A percentile compares a stretch with the other conserved stretches of the same genome.
Conservation (phyloP, 1,139 yeast species). For the Suhomyces terraborum region DNA sequence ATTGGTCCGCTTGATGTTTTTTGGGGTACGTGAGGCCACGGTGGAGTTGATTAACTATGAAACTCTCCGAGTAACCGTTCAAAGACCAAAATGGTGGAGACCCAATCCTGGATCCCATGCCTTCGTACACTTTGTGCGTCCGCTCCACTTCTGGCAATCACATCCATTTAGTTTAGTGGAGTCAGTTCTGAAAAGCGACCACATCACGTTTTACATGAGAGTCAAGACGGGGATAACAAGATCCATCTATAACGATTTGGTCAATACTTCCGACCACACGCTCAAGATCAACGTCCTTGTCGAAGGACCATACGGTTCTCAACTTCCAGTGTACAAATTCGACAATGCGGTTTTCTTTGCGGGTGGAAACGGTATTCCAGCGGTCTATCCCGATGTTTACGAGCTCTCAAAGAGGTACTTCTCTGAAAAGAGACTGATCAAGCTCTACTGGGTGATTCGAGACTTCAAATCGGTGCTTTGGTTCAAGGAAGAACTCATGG, state of each 20-base stretch:
- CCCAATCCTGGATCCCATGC: constrained; percentile 22
- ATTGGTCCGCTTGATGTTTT: constrained; percentile 17
- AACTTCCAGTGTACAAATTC: constrained; percentile 19
- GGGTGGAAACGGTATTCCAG: constrained; percentile 77
- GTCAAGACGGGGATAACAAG: constrained; percentile 27
- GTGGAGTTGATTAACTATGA: constrained; percentile 22
- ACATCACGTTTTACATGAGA: constrained; percentile 23
- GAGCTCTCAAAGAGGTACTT: constrained; percentile 23
- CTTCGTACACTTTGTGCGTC: constrained; percentile 22
- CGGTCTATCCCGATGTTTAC: constrained; percentile 34
- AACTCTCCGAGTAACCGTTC: constrained; percentile 21
- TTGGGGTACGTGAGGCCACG: constrained; percentile 23
- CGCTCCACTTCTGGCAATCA: constrained; percentile 26
- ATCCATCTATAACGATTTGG: constrained; percentile 19
- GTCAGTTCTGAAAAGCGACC: constrained; percentile 16
- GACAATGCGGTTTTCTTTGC: constrained; percentile 33
- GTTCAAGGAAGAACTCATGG: constrained; percentile 47
- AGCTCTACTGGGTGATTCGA: constrained; percentile 41
- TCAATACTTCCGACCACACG: constrained; percentile 16
- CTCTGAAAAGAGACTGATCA: constrained; percentile 16
- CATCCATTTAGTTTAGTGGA: constrained; percentile 26
- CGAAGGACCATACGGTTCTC: constrained; percentile 60
- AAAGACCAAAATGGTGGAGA: constrained; percentile 21
- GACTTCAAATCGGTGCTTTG: constrained; percentile 51
- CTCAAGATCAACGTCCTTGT: constrained; percentile 36